phyloP scores from a whole-genome alignment of 768 basidiomycete genomes.

The Lanmaoa rubissima region DNA sequence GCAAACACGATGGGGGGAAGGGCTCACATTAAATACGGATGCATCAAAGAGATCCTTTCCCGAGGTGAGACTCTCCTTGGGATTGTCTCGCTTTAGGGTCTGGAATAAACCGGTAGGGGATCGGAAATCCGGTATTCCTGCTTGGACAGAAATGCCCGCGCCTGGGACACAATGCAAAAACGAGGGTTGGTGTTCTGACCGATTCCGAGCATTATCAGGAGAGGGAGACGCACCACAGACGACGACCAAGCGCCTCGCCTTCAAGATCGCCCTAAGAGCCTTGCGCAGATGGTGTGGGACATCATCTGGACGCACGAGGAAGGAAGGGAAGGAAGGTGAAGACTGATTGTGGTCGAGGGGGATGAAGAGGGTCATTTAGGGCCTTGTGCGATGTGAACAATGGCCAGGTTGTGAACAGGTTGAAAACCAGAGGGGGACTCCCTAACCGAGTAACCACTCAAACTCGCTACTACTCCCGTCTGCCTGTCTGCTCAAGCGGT shows the following conservation, averaged over 20 bases:
- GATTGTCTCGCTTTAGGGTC: constrained; percentile 73
- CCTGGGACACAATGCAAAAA: constrained; percentile 41
- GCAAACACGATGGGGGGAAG: not conserved
- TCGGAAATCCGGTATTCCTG: constrained; percentile 89
- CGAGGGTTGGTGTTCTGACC: constrained; percentile 1
- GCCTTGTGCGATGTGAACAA: constrained; percentile 27
- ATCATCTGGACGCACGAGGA: constrained; percentile 49
- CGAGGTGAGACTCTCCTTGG: constrained; percentile 63
- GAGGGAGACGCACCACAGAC: constrained; percentile 65
- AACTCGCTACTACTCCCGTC: not conserved
- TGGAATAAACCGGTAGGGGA: constrained; percentile 80
- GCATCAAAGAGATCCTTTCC: constrained; percentile 91
- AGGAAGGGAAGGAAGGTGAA: constrained; percentile 52
- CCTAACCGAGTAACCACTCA: constrained; percentile 10
- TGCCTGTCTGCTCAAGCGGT: constrained; percentile 5
- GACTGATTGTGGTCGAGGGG: constrained; percentile 52
- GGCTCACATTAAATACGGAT: constrained; percentile 78
- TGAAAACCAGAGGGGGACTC: constrained; percentile 22
- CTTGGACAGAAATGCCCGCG: constrained; percentile 84
- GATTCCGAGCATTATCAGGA: constrained; percentile 11
- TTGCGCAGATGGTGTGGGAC: constrained; percentile 47
- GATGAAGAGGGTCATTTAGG: constrained; percentile 62
- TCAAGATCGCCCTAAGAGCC: constrained; percentile 65
- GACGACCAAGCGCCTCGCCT: constrained; percentile 81
- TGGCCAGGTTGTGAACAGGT: constrained; percentile 20